phyloP scores from a whole-genome alignment of 2,329 filamentous ascomycete genomes.

The Lasiodiplodia theobromae region DNA sequence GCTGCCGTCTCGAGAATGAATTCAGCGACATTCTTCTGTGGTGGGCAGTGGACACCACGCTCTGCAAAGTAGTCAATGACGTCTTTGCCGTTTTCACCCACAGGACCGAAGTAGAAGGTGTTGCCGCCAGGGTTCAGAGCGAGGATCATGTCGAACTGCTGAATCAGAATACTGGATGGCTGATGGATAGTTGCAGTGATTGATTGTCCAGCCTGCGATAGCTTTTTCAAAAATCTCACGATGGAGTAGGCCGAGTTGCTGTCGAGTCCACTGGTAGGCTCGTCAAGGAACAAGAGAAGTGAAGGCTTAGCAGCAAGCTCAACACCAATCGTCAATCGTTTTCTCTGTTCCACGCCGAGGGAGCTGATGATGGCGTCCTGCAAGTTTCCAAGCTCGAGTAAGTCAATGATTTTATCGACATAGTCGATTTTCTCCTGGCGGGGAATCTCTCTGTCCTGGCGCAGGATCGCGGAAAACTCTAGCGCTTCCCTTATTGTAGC shows the following conservation, averaged over 20 bases:
- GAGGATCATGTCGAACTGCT: slow-evolving; percentile 80
- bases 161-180: slow-evolving; percentile 79
- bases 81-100: slow-evolving; percentile 64
- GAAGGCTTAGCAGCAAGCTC: slow-evolving; percentile 80
- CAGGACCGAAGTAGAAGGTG: slow-evolving; percentile 76
- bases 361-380: slow-evolving; percentile 80
- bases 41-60: slow-evolving; percentile 68
- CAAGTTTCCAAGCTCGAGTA: slow-evolving; percentile 76
- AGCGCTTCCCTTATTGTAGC: slow-evolving; percentile 83
- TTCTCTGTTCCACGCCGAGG: slow-evolving; percentile 84
- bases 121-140: slow-evolving; percentile 73
- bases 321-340: slow-evolving; percentile 78
- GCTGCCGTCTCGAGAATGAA: slow-evolving; percentile 81
- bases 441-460: slow-evolving; percentile 53
- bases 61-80: slow-evolving; percentile 69
- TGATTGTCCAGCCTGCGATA: slow-evolving; percentile 72
- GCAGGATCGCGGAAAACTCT: slow-evolving; percentile 75
- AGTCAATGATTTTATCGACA: slow-evolving; percentile 71
- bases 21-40: slow-evolving; percentile 80
- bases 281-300: slow-evolving; percentile 83
- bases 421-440: slow-evolving; percentile 27
- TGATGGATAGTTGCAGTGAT: slow-evolving; percentile 85
- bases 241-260: slow-evolving; percentile 79
- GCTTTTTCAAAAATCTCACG: slow-evolving; percentile 71
- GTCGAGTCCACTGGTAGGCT: slow-evolving; percentile 84